Conservation (phyloP, 1,139 yeast genomes). For the Debaryomycetaceae sp. region DNA sequence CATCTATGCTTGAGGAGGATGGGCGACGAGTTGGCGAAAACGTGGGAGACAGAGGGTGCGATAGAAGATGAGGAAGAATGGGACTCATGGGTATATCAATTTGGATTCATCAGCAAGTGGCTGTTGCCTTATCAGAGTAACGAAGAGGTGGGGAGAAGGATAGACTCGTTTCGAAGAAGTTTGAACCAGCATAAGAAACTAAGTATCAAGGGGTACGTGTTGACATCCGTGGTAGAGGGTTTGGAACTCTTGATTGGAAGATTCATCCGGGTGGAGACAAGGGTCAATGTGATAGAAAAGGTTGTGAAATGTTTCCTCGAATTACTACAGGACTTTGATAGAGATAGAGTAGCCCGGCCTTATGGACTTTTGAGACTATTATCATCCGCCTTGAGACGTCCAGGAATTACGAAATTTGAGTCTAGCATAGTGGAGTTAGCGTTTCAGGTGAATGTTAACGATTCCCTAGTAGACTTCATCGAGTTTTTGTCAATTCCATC, state of each 20-base stretch:
- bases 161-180: constrained; percentile 3
- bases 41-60: constrained; percentile 4
- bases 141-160: background rate
- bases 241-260: constrained; percentile 1
- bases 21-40: constrained; percentile 1
- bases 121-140: constrained; percentile 6
- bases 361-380: background rate
- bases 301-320: background rate
- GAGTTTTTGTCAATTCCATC: constrained; percentile 14
- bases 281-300: background rate
- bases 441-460: constrained; percentile 17
- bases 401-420: background rate
- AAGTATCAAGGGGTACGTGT: background rate
- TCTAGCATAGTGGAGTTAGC: constrained; percentile 9
- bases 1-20: constrained; percentile 23
- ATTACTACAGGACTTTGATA: background rate
- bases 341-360: background rate
- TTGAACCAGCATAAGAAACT: background rate
- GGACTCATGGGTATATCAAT: constrained; percentile 10
- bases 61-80: constrained; percentile 7
- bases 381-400: background rate
- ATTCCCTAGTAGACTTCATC: constrained; percentile 15
- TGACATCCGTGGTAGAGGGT: constrained; percentile 1
- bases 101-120: constrained; percentile 13
- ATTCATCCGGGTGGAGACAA: background rate